Evolutionary conservation across 2,329 filamentous ascomycete genomes (phyloP), one percentile per base, ranked within the genome.

Genomic region (Cryphonectria parasitica): DNA sequence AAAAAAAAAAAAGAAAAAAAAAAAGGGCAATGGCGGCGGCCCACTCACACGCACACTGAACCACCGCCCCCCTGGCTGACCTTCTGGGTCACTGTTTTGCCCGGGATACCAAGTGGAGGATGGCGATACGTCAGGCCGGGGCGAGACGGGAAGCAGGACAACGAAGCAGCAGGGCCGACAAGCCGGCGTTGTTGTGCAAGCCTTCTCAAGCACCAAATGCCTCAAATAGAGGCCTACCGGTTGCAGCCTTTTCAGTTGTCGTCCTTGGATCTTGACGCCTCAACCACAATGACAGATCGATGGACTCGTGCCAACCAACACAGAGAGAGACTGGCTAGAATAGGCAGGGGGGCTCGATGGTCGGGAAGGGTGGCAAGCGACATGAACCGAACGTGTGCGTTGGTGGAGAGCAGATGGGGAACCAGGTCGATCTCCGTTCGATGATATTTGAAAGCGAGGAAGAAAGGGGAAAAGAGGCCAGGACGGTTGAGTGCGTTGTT

Each of bases 21-120:
- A n/a, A n/a, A n/a, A n/a, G n/a, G 52, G 70, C 65, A 64, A 70
- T 63, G 68, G 71, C 66, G 65, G 65, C 64, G 71, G 66, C 67
- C 71, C 71, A 72, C 71, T 71, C 68, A 69, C 66, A 68, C 64
- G 19, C 17, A 68, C 64, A 28, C 17, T 56, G 31, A 25, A 49
- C 45, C 45, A 49, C 45, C 45, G n/a, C 45, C 52, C 52, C 61
- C 64, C 65, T 56, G 45, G 67, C 71, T 72, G 65, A 68, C 68
- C 31, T 43, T 69, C 39, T 64, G 25, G 28, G 25, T 58, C 54
- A 39, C 64, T 56, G 28, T 36, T 66, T 22, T 34, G 43, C 58
- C 65, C 70, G 70, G 70, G 63, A 49, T 58, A 58, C 65, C 64
- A 64, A 43, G 68, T 70, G 65, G 68, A 65, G 70, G 64, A 70